These are phyloP conservation scores for Fusarium globosum DNA, from an alignment of 2,329 filamentous ascomycete genomes.

Conservation along the genomic window DNA sequence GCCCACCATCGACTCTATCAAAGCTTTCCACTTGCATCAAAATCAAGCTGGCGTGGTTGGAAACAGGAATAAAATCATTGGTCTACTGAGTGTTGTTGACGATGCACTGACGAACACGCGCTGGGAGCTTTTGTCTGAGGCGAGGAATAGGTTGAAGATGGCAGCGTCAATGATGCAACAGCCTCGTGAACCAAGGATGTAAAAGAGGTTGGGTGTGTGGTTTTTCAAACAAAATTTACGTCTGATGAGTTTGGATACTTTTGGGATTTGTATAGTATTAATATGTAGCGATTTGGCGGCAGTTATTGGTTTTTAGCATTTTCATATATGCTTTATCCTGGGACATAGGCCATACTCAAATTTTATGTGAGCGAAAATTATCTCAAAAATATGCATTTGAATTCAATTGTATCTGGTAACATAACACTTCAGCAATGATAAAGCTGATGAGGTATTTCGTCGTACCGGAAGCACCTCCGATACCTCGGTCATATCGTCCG, in stretches of 20 bases:
- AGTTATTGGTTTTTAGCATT: neutral
- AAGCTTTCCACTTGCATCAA: constrained; percentile 44
- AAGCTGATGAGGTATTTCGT: neutral
- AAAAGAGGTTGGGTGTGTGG: neutral
- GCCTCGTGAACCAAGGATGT: constrained; percentile 38
- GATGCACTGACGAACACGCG: constrained; percentile 40
- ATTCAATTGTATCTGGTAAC: neutral
- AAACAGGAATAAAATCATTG: constrained; percentile 44
- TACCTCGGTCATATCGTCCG: constrained; percentile 14
- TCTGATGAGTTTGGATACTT: constrained; percentile 12
- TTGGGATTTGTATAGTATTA: constrained; percentile 1
- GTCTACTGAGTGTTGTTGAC: constrained; percentile 42
- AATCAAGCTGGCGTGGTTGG: constrained; percentile 45
- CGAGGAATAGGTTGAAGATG: constrained; percentile 42
- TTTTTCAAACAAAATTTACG: neutral
- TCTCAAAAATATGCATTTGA: neutral
- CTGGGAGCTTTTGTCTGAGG: constrained; percentile 44
- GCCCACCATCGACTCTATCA: constrained; percentile 44
- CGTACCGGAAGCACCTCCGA: constrained; percentile 17
- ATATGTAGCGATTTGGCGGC: neutral
- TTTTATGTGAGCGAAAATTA: too few relatives aligned
- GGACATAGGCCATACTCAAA: neutral
- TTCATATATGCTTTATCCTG: neutral
- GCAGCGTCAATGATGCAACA: constrained; percentile 45
- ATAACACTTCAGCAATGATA: neutral